Conservation (phyloP, 2,329 filamentous ascomycete species). For the Cladosporium sp. region DNA sequence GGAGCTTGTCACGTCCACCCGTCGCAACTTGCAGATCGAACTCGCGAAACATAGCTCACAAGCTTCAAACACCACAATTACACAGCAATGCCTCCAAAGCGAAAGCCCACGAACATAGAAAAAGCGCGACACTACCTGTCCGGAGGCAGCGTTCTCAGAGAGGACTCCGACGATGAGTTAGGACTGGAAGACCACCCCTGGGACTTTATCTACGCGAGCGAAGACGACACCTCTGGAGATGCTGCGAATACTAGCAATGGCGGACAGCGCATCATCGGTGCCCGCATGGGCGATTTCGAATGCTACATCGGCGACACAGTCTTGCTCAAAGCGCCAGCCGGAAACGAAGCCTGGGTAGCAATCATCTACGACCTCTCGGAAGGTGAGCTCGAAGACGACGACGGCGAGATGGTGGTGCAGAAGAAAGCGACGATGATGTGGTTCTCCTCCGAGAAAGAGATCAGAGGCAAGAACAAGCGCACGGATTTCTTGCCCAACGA, state of each 20-base stretch:
- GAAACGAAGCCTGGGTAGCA: slow-evolving; percentile 89
- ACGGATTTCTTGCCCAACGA: slow-evolving; percentile 79
- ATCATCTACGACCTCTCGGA: slow-evolving; percentile 82
- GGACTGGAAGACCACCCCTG: slow-evolving; percentile 52
- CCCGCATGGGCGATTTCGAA: slow-evolving; percentile 76
- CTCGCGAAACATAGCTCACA: not conserved
- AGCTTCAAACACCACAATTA: not conserved
- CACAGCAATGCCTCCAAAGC: slow-evolving; percentile 42
- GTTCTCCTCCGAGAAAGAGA: slow-evolving; percentile 91
- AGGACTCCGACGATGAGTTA: slow-evolving; percentile 88
- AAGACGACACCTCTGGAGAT: slow-evolving; percentile 22
- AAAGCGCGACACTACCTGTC: slow-evolving; percentile 53
- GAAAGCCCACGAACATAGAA: slow-evolving; percentile 45
- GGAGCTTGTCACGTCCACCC: not conserved
- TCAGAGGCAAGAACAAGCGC: slow-evolving; percentile 81
- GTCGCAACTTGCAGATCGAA: not conserved
- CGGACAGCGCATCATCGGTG: slow-evolving; percentile 66
- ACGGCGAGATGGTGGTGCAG: slow-evolving; percentile 44
- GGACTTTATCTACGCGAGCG: slow-evolving; percentile 59
- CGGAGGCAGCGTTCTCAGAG: slow-evolving; percentile 64
- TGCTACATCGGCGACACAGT: slow-evolving; percentile 82
- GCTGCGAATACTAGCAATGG: slow-evolving; percentile 19
- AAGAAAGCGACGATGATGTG: slow-evolving; percentile 91
- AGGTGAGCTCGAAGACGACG: slow-evolving; percentile 64
- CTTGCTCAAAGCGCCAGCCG: slow-evolving; percentile 77